phyloP scores from a whole-genome alignment of 2,329 filamentous ascomycete genomes.

The Drechmeria coniospora region DNA sequence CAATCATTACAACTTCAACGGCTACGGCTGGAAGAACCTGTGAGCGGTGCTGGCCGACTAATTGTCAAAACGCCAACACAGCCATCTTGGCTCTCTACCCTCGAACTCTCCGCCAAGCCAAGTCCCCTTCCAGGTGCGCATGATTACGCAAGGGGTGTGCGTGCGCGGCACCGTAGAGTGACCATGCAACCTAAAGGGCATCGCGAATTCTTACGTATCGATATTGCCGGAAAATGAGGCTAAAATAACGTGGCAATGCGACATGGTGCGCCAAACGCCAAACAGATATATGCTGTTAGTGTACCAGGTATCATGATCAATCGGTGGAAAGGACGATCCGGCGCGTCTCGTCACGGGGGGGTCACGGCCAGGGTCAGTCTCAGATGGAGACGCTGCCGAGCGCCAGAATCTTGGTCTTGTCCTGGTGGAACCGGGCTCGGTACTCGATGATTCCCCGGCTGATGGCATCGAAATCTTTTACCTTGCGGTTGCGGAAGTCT shows the following conservation, averaged over 20 bases:
- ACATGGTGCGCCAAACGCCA: background rate
- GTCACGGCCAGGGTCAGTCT: no score
- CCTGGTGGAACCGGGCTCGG: constrained; percentile 47
- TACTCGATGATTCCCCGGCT: constrained; percentile 52
- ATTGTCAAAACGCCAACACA: no score
- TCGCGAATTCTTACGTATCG: constrained; percentile 3
- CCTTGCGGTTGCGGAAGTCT: constrained; percentile 40
- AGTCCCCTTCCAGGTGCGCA: no score
- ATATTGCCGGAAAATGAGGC: constrained; percentile 1
- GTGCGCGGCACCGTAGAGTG: no score
- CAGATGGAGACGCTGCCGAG: constrained; percentile 32
- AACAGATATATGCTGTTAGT: constrained; percentile 3
- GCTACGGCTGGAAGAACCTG: constrained; percentile 1
- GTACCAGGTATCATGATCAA: no score
- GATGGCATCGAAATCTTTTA: constrained; percentile 51
- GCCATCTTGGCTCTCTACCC: no score
- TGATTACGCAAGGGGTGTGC: no score
- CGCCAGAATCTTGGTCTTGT: constrained; percentile 46
- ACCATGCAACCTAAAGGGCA: no score
- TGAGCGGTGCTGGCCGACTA: no score
- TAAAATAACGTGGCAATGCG: background rate
- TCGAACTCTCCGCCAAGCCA: no score
- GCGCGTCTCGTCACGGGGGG: no score
- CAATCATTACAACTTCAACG: background rate
- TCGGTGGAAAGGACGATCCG: no score